Base-by-base conservation (phyloP, 495 filamentous ascomycete species). In the Lasiosphaeriaceae sp. region DNA sequence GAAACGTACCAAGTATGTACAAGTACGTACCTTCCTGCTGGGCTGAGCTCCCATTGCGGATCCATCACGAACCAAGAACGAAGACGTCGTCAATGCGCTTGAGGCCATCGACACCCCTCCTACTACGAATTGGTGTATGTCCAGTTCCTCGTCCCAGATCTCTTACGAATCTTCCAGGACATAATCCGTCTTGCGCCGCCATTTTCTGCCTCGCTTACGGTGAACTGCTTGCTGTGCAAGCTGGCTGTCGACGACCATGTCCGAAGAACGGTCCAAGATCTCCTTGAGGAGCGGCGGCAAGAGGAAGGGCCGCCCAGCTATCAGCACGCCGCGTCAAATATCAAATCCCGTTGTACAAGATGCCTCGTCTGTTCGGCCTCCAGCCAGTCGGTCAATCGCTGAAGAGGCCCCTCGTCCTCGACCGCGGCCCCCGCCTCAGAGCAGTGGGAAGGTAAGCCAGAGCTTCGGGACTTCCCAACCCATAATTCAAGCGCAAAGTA, bases 261-360 rank as follows among this genome's bases (percentile, higher is more conserved):
- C 86, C 51, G 86, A 90, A 61, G 86, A 84, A 56, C 75, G 78
- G 66, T 75, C 84, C 66, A 90, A 89, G 70, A 88, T 96, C 64
- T 97, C 93, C 46, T 85, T 98, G 55, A 86, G 94, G 54, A 96
- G 72, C 60, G 77, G 74, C 26, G 66, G 87, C 66, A 96, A 94
- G 77, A 82, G 90, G 64, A 88, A 90, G 53, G 82, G 80, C 16
- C 83, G 85, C 9, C 86, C 88, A 48, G 80, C 86, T 59, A 91
- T 95, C 71, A 91, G 89, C 72, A 87, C 87, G n/a, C 88, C 90
- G 6, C 83, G 86, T 60, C 88, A 90, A 70, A 91, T 95, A 58
- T 86, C 85, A 22, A 83, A 75, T 43, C 86, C 82, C 47, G 81
- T 86, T 59, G 64, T 71, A 44, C 78, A 74, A 55, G 66, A 75